phyloP scores from a whole-genome alignment of 1,284 basidiomycete species.

The Rhodotorula sp. region DNA sequence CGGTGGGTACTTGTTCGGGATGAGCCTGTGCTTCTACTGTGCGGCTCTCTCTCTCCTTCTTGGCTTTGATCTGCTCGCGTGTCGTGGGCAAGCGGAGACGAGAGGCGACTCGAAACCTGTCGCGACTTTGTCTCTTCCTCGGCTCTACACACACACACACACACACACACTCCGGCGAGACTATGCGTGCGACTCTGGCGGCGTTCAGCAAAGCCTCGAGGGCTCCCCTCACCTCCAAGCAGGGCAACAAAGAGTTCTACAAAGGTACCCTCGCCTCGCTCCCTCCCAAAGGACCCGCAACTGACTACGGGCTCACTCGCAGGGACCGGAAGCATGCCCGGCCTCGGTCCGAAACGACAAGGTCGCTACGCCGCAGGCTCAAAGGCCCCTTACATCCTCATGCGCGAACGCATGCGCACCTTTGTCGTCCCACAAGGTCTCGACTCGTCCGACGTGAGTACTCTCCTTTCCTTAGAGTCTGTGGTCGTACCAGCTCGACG shows the following conservation, averaged over 20 bases:
- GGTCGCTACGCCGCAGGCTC: conserved; percentile 35
- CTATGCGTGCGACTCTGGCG: conserved; percentile 57
- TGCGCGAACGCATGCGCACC: conserved; percentile 43
- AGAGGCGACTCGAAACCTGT: background rate
- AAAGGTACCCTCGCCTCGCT: conserved; percentile 64
- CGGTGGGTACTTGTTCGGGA: background rate
- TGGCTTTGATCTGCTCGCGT: background rate
- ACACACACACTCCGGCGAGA: background rate
- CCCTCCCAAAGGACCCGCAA: background rate
- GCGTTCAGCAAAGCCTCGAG: conserved; percentile 74
- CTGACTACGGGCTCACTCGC: background rate
- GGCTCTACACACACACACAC: background rate
- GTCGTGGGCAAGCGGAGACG: too few species aligned
- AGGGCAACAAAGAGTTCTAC: conserved; percentile 89
- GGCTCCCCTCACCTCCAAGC: conserved; percentile 72
- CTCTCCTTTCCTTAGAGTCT: background rate
- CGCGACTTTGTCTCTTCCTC: background rate
- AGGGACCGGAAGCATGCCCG: conserved; percentile 44
- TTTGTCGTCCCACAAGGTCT: conserved; percentile 42
- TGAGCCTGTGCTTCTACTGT: background rate
- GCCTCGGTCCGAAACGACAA: conserved; percentile 42
- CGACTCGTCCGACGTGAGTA: conserved; percentile 31
- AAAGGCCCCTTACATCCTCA: conserved; percentile 44
- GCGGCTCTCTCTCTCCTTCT: background rate
- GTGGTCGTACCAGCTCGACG: background rate